Percentiles rank a stretch among this genome's conserved stretches.
Evolutionary conservation across 129 eudicot species (phyloP).

Genomic region (Tanacetum coccineum): DNA sequence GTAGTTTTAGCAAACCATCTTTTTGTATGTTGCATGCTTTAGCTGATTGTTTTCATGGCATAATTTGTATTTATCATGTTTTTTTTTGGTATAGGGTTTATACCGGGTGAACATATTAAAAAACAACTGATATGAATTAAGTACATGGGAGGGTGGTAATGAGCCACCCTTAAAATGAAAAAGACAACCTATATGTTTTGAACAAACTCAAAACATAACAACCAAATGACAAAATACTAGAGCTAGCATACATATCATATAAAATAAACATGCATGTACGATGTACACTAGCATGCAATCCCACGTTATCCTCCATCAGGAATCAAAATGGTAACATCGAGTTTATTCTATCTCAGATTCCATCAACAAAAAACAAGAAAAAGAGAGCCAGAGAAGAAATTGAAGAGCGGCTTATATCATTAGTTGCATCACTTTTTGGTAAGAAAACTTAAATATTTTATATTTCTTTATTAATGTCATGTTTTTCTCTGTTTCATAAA

Average conservation of each 20-base stretch:
- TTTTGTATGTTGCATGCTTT: conserved; percentile 10
- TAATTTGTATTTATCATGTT: background rate
- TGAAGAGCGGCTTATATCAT: conserved; percentile 94
- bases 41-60: conserved; percentile 6
- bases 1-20: background rate
- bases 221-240: no score
- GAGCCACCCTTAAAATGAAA: no score
- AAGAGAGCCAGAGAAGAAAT: conserved; percentile 72
- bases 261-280: no score
- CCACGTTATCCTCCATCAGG: no score
- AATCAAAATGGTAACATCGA: background rate
- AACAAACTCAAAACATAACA: no score
- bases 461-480: background rate
- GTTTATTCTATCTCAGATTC: conserved; percentile 50
- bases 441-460: conserved; percentile 34
- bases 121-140: no score
- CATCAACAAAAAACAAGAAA: conserved; percentile 80
- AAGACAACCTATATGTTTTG: no score
- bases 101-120: no score
- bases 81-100: no score
- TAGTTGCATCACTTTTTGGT: conserved; percentile 95
- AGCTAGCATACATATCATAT: no score
- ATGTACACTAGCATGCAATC: no score
- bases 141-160: no score
- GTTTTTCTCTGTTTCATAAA: background rate